Evolutionary conservation across 2,329 filamentous ascomycete genomes (phyloP).

Genomic region (Sporothrix protearum): DNA sequence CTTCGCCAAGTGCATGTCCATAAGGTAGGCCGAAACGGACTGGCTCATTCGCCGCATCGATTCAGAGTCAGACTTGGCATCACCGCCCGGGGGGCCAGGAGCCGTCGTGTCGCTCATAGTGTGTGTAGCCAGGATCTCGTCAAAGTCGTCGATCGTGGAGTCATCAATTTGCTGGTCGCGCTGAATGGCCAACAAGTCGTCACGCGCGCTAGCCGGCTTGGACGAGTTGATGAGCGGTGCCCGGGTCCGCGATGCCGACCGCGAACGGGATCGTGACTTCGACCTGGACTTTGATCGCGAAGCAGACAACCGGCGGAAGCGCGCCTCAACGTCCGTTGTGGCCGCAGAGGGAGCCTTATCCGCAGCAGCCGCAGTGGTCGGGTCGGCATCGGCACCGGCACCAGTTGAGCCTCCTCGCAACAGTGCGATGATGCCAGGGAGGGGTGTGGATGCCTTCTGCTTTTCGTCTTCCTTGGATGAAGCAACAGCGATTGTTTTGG

Average conservation of each 20-base stretch:
- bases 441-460: not conserved
- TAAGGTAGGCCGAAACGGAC: constrained; percentile 49
- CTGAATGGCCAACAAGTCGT: constrained; percentile 54
- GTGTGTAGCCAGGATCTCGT: constrained; percentile 42
- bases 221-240: constrained; percentile 53
- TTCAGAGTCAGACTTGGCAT: constrained; percentile 33
- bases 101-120: not conserved
- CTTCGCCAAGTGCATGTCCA: constrained; percentile 53
- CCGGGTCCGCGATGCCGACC: constrained; percentile 44
- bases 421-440: constrained; percentile 1
- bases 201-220: constrained; percentile 51
- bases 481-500: not conserved
- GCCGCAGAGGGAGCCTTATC: not conserved
- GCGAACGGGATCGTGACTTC: constrained; percentile 38
- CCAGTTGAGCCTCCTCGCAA: not conserved
- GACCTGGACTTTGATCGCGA: constrained; percentile 25
- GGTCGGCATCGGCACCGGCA: not conserved
- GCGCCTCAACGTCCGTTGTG: constrained; percentile 1
- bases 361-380: not conserved
- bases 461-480: not conserved
- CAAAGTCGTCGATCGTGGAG: constrained; percentile 57
- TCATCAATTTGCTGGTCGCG: constrained; percentile 54
- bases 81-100: constrained; percentile 24
- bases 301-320: constrained; percentile 27
- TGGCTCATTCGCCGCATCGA: constrained; percentile 47